Base-by-base conservation (phyloP, 2,329 filamentous ascomycete species). In the Aspergillus puulaauensis region DNA sequence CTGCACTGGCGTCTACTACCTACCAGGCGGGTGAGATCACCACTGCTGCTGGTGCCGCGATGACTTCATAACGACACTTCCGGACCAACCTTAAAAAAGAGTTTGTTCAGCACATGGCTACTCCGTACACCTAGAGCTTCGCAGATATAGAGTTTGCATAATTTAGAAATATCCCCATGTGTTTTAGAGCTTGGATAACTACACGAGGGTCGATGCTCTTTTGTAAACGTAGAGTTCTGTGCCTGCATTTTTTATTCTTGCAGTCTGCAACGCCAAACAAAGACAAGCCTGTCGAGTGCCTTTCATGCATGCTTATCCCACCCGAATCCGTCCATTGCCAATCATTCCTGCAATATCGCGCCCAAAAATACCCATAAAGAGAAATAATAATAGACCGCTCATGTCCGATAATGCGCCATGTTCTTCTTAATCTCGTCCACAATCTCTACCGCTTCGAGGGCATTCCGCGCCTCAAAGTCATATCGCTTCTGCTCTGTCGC, bases 401-500 rank as follows among this genome's bases (percentile, higher is more conserved):
- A 77, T 31, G 74, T 70, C 49, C 72, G 75, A 65, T 78, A 76
- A 66, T 75, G 75, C 59, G 69, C 77, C 69, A 84, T 80, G 48
- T 84, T 84, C 68, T 79, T 83, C 73, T 83, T 83, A 46, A 88
- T 85, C 73, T 88, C 86, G 48, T 79, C 79, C 48, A 87, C 85
- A 70, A 88, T 87, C 67, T 84, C 83, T 54, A 79, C 75, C 15
- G 85, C 84, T 69, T 88, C 86, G 23, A 78, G 75, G 8, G 78
- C 75, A 61, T 77, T 85, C 52, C 77, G 76, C 44, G 85, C 83
- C 69, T 88, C 86, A 70, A 88, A 88, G 65, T 88, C 86, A 71
- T 88, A 88, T 61, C 86, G 71, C 72, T 88, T 88, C 63, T 83
- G 84, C 71, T 88, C 86, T 31, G 80, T 80, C 64, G 84, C 81